phyloP scores from a whole-genome alignment of 306 rosid genomes.

The Quercus agrifolia region DNA sequence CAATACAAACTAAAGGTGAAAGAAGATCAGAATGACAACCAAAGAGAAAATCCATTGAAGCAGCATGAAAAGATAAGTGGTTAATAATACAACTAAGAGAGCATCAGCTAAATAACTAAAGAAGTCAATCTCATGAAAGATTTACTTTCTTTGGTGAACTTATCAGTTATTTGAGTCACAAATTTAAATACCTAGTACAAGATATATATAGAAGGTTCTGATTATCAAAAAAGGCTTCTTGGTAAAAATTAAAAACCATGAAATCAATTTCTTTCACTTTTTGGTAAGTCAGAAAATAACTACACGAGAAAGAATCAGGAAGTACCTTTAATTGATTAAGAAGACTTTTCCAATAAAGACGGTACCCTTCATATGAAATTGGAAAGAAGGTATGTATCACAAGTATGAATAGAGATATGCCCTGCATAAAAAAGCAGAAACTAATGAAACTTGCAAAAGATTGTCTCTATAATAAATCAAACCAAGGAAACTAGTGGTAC shows the following conservation, averaged over 20 bases:
- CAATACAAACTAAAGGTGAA: no score
- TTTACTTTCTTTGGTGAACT: background rate
- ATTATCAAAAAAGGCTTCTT: background rate
- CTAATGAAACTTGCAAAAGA: background rate
- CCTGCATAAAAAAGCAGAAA: conserved; percentile 48
- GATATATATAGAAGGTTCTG: background rate
- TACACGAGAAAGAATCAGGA: conserved; percentile 10
- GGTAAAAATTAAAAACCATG: background rate
- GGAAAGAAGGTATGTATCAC: conserved; percentile 70
- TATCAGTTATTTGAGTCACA: background rate
- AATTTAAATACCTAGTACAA: background rate
- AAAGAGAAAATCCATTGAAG: no score
- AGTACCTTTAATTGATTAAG: conserved; percentile 74
- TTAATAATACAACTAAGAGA: background rate
- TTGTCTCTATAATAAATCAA: background rate
- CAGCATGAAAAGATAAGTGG: no score
- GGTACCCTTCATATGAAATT: conserved; percentile 64
- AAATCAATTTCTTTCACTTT: background rate
- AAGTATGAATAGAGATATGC: conserved; percentile 57
- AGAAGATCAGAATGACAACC: no score
- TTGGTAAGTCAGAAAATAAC: background rate
- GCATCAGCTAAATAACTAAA: background rate
- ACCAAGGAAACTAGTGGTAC: conserved; percentile 1
- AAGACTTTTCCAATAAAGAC: conserved; percentile 59
- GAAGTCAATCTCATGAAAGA: background rate